These are phyloP conservation scores for Tetrahymena borealis DNA, from an alignment of 73 alveolate genomes.

Conservation along the genomic window DNA sequence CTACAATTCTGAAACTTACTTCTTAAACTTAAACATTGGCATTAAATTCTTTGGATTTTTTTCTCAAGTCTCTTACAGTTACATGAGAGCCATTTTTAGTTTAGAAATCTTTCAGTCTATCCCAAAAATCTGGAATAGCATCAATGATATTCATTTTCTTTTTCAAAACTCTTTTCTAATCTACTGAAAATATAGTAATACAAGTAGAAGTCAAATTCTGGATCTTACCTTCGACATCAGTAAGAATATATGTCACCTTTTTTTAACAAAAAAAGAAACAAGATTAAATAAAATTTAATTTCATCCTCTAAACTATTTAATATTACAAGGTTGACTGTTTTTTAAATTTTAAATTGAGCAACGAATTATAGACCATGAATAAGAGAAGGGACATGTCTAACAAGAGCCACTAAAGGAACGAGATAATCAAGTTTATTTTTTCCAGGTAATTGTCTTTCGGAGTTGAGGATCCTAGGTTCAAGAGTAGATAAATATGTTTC, in stretches of 20 bases:
- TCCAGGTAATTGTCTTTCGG: conserved; percentile 19
- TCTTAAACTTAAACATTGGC: not conserved
- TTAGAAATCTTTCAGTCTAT: not conserved
- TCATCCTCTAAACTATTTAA: no score
- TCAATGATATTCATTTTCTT: not conserved
- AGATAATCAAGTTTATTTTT: conserved; percentile 34
- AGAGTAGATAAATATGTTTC: conserved; percentile 33
- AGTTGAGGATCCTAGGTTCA: conserved; percentile 34
- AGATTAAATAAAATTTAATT: no score
- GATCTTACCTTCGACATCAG: not conserved
- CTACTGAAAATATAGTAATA: not conserved
- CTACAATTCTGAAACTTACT: not conserved
- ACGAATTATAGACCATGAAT: conserved; percentile 37
- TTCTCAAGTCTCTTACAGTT: not conserved
- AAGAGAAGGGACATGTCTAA: conserved; percentile 41
- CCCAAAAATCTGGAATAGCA: not conserved
- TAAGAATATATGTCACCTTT: not conserved
- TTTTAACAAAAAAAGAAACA: not conserved
- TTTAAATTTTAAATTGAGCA: conserved; percentile 1
- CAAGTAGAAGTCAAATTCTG: not conserved
- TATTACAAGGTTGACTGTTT: not conserved
- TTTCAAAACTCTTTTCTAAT: not conserved
- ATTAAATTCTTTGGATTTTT: not conserved
- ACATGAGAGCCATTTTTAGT: not conserved
- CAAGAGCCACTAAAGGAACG: conserved; percentile 19